A percentile compares a stretch with the other conserved stretches of the same genome.
Conservation (phyloP, 345 rosid species). For the Syzygium aromaticum region DNA sequence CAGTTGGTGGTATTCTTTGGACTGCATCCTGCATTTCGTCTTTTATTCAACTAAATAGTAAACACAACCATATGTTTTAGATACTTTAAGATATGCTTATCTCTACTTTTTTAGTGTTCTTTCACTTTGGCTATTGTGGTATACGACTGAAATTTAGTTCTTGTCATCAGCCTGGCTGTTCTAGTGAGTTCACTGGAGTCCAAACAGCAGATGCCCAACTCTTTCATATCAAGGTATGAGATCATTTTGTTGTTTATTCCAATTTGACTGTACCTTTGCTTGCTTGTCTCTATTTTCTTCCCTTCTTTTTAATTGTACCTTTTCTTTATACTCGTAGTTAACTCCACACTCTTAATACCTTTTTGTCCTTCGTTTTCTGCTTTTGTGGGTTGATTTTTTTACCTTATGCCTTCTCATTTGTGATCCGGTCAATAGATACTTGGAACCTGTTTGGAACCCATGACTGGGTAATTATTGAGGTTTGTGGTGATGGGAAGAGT, state of each 20-base stretch:
- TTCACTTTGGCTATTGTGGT: not conserved
- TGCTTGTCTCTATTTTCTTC: not conserved
- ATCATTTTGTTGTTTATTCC: not conserved
- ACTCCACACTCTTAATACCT: not conserved
- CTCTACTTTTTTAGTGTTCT: not conserved
- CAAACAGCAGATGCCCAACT: conserved; percentile 56
- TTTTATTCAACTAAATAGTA: not conserved
- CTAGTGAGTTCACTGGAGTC: conserved; percentile 71
- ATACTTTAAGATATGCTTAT: not conserved
- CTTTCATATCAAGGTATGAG: conserved; percentile 65
- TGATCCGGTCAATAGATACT: not conserved
- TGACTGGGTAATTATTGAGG: not conserved
- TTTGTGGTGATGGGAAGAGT: not conserved
- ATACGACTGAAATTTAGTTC: not conserved
- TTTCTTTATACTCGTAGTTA: not conserved
- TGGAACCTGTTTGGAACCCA: not conserved
- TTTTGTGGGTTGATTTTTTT: not conserved
- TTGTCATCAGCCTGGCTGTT: conserved; percentile 81
- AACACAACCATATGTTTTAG: not conserved
- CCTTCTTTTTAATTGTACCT: not conserved
- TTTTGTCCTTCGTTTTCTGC: not conserved
- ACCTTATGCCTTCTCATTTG: not conserved
- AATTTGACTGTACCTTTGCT: not conserved
- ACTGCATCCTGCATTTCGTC: not conserved
- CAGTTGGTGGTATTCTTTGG: not conserved